Base-by-base conservation (phyloP, 345 rosid genomes). In the Populus ilicifolia region DNA sequence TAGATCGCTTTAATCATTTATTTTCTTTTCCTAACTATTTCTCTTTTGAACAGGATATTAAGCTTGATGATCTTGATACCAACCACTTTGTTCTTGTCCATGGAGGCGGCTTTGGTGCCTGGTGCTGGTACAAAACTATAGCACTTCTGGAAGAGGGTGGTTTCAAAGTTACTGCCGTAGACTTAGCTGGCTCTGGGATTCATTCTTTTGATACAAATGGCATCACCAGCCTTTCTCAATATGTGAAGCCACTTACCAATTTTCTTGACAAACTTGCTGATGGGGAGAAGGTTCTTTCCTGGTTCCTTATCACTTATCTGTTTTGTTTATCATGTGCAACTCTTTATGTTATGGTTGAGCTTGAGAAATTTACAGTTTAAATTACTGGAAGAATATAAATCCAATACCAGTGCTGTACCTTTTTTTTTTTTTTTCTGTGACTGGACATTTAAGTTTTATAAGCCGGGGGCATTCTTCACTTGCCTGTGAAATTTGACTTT, bases 41-140 rank as follows among this genome's bases (percentile, higher is more conserved):
- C 12, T 63, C 39, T 11, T 56, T 73, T 80, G 68, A 78, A 35
- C 89, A 96, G 98, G 97, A 90, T 50, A 25, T 89, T 35, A 86
- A 92, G 83, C 86, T 88, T 30, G 91, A 88, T 73, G 92, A 89
- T 75, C 91, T 96, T 59, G 99, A 96, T 79, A 90, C 97, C 77
- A 84, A 83, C 78, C 94, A 96, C 80, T 88, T 96, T 72, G 87
- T 94, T 35, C 97, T 93, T 78, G 93, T 93, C 63, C 98, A 96
- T 82, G 98, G 98, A 73, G 99, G 99, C 65, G 98, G 98, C 38
- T 96, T 91, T 81, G 99, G 99, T 2, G 99, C 99, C 72, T 96
- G 99, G 99, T 93, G 99, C 81, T 96, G 99, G 99, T 96, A 96
- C 80, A 96, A 93, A 86, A 87, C 98, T 69, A 92, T 96, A 54